Evolutionary conservation across 805 yeast genomes (phyloP).

Genomic region (Blastobotrys terrestris): DNA sequence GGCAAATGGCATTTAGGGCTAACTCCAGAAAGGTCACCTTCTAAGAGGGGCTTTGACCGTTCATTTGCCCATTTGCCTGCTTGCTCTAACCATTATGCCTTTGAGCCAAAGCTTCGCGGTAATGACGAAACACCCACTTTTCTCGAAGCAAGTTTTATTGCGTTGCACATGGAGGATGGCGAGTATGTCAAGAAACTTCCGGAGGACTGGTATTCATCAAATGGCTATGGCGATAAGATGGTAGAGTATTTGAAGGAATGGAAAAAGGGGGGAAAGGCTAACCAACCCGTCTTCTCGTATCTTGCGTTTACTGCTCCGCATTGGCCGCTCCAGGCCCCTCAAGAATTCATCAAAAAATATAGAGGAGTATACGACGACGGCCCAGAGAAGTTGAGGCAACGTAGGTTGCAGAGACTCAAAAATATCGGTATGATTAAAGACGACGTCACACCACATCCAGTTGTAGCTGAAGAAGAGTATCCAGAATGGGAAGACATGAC

Average conservation of each 20-base stretch:
- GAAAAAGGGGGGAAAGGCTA: conserved; percentile 6
- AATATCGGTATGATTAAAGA: conserved; percentile 44
- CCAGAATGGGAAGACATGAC: conserved; percentile 41
- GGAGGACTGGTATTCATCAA: conserved; percentile 43
- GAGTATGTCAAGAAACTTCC: conserved; percentile 33
- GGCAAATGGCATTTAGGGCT: conserved; percentile 62
- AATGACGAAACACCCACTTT: conserved; percentile 5
- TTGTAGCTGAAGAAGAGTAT: conserved; percentile 26
- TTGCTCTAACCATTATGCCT: conserved; percentile 51
- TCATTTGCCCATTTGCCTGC: conserved; percentile 49
- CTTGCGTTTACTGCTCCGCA: conserved; percentile 61
- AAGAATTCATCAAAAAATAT: conserved; percentile 41
- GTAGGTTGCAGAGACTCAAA: conserved; percentile 36
- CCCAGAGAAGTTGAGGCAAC: conserved; percentile 38
- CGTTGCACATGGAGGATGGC: conserved; percentile 38
- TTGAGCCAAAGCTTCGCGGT: conserved; percentile 27
- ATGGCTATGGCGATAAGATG: conserved; percentile 40
- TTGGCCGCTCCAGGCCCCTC: conserved; percentile 62
- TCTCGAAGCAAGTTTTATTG: conserved; percentile 19
- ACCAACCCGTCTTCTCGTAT: conserved; percentile 45
- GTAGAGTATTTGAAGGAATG: conserved; percentile 31
- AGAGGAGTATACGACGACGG: conserved; percentile 44
- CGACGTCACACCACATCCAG: conserved; percentile 33
- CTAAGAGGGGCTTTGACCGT: conserved; percentile 44
- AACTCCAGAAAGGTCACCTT: conserved; percentile 43